Percentiles rank a stretch among this genome's conserved stretches.
Conservation (phyloP, 176 grass and related monocot species). For the Urochloa ruziziensis region DNA sequence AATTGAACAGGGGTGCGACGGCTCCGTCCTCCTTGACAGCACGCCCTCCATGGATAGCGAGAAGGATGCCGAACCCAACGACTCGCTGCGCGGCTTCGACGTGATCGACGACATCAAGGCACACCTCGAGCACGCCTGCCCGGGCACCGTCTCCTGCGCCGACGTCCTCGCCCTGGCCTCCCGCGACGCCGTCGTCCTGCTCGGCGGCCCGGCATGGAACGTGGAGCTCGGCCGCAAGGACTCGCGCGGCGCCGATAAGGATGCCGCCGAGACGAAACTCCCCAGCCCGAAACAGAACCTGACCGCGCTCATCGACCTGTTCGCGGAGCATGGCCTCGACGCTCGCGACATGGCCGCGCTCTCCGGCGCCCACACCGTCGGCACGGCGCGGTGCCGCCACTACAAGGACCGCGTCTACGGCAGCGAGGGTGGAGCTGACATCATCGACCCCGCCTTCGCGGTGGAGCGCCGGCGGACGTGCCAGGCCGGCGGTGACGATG, state of each 20-base stretch:
- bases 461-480: not conserved
- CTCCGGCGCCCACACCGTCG: slow-evolving; percentile 54
- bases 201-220: slow-evolving; percentile 58
- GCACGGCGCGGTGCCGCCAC: not conserved
- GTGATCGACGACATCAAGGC: slow-evolving; percentile 67
- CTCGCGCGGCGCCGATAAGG: slow-evolving; percentile 24
- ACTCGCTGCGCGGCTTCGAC: slow-evolving; percentile 38
- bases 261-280: slow-evolving; percentile 31
- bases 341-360: slow-evolving; percentile 51
- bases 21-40: slow-evolving; percentile 48
- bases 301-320: slow-evolving; percentile 24
- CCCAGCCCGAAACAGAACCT: slow-evolving; percentile 28
- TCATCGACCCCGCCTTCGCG: slow-evolving; percentile 30
- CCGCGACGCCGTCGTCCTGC: slow-evolving; percentile 51
- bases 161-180: slow-evolving; percentile 74
- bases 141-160: slow-evolving; percentile 61
- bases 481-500: not conserved
- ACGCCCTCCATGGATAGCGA: slow-evolving; percentile 26
- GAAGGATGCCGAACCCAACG: slow-evolving; percentile 44
- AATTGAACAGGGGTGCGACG: slow-evolving; percentile 65
- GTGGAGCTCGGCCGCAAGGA: slow-evolving; percentile 76
- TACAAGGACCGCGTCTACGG: slow-evolving; percentile 20
- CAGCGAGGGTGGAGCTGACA: not conserved
- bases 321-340: slow-evolving; percentile 40
- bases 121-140: slow-evolving; percentile 41